Conservation (phyloP, 352 stramenopile species). For the Globisporangium spiculum region DNA sequence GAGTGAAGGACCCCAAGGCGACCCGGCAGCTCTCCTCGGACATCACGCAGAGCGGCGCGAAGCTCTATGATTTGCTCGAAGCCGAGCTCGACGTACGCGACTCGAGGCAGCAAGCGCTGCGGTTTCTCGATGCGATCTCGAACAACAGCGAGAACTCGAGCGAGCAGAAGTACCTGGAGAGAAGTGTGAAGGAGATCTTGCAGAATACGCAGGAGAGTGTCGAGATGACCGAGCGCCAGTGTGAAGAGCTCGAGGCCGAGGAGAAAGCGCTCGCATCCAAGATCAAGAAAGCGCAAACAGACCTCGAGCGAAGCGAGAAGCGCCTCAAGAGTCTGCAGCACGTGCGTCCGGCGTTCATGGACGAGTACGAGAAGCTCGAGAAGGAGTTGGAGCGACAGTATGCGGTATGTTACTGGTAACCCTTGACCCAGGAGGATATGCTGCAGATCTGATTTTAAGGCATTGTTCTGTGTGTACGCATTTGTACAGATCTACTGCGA, state of each 20-base stretch:
- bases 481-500: slow-evolving; percentile 82
- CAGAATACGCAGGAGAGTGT: slow-evolving; percentile 81
- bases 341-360: slow-evolving; percentile 95
- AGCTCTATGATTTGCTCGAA: slow-evolving; percentile 91
- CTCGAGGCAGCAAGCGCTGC: slow-evolving; percentile 78
- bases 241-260: slow-evolving; percentile 90
- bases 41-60: slow-evolving; percentile 92
- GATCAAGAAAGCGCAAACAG: slow-evolving; percentile 93
- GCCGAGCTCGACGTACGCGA: slow-evolving; percentile 89
- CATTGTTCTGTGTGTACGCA: background rate
- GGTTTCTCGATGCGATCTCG: slow-evolving; percentile 90
- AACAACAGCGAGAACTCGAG: slow-evolving; percentile 80
- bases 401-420: slow-evolving; percentile 46
- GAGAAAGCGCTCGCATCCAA: slow-evolving; percentile 89
- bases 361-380: slow-evolving; percentile 98
- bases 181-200: slow-evolving; percentile 76
- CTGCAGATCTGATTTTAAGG: background rate
- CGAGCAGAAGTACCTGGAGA: slow-evolving; percentile 89
- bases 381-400: slow-evolving; percentile 95
- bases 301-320: slow-evolving; percentile 95
- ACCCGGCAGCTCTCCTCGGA: slow-evolving; percentile 90
- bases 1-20: slow-evolving; percentile 87
- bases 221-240: slow-evolving; percentile 85
- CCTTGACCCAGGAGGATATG: background rate
- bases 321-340: slow-evolving; percentile 90